Evolutionary conservation across 306 rosid genomes (phyloP).

Genomic region (Pyrus communis): DNA sequence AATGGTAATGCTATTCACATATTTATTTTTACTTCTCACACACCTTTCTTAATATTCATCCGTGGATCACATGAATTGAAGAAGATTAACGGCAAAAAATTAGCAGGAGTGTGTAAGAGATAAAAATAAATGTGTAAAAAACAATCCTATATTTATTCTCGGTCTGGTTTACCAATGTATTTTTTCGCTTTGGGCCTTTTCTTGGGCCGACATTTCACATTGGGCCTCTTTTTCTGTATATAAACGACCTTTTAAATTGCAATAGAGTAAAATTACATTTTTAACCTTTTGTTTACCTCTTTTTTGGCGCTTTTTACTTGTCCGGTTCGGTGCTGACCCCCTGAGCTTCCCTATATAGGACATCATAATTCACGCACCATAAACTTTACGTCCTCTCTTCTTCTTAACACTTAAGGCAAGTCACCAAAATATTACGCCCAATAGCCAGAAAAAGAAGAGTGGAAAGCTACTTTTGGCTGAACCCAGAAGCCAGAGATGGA

Average conservation of each 20-base stretch:
- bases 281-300: background rate
- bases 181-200: background rate
- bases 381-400: slow-evolving; percentile 3
- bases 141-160: no score
- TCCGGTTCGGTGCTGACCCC: background rate
- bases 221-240: background rate
- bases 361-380: background rate
- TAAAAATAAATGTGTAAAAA: no score
- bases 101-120: rapidly evolving
- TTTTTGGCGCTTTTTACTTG: background rate
- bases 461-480: background rate
- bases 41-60: no score
- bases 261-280: background rate
- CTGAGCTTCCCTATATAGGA: background rate
- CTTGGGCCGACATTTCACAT: background rate
- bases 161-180: no score
- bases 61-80: no score
- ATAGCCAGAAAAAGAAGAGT: background rate
- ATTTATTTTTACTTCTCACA: no score
- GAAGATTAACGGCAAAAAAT: no score
- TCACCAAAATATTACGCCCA: background rate
- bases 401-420: background rate
- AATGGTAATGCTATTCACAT: no score
- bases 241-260: background rate
- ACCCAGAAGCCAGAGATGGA: slow-evolving; percentile 34